Base-by-base conservation (phyloP, 108 stramenopile genomes). In the Skeletonema costatum region DNA sequence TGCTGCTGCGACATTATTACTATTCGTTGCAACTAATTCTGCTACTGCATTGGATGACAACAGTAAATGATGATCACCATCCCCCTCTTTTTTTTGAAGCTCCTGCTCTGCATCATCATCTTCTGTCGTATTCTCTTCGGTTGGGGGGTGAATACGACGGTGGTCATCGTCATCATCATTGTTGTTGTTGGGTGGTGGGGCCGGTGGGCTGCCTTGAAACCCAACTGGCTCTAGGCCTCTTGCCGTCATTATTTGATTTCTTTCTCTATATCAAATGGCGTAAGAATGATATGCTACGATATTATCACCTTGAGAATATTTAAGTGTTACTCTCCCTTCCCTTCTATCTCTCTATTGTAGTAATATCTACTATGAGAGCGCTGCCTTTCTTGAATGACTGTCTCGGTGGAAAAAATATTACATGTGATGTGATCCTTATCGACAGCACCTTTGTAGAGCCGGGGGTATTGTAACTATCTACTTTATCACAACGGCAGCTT, bases 51-150 rank as follows among this genome's bases (percentile, higher is more conserved):
- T 25, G 25, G 25, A 25, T 25, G 25, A 25, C 25, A 25, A 25
- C 25, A 25, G 25, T 25, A 25, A 25, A 0, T 25, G 25, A 25
- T 25, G 25, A 25, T 25, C 25, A 39, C 25, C 16, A 53, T 9
- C 9, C 38, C 5, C 39, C 62, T 17, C 32, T 41, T 36, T 21
- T 19, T 39, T 35, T 39, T 35, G 38, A 2, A 19, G 11, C 33
- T 35, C 36, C 32, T 35, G n/a, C 32, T 64, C 36, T 19, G 63
- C 63, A 9, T 16, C 35, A 29, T 64, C 63, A 29, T 64, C 63
- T 39, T 64, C 63, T 9, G 63, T 64, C 3, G 63, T 64, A 7
- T 64, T 64, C 9, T 64, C 63, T 39, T 64, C 63, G 2, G 35
- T 64, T 35, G 63, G 63, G 8, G 17, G 63, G 3, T 64, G 63